Evolutionary conservation across 768 basidiomycete genomes (phyloP).

Genomic region (Dioszegia crocea): DNA sequence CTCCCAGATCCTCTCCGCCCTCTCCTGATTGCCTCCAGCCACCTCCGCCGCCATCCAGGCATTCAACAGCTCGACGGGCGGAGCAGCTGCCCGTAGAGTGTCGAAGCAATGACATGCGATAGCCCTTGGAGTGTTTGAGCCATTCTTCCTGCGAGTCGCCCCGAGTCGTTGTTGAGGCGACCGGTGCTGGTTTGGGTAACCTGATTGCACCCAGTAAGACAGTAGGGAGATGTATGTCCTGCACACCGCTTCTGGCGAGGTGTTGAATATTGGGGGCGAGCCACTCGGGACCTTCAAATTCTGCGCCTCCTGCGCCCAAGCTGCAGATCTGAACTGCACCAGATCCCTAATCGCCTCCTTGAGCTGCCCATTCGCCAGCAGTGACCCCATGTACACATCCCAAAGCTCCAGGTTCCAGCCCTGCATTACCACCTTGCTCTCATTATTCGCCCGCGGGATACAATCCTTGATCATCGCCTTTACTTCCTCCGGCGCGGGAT

Average conservation of each 20-base stretch:
- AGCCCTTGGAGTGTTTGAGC: neutral
- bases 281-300: too few species aligned
- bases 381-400: conserved; percentile 19
- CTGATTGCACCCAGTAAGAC: conserved; percentile 8
- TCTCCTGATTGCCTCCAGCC: conserved; percentile 12
- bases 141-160: neutral
- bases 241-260: neutral
- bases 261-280: too few species aligned
- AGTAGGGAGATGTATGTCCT: conserved; percentile 12
- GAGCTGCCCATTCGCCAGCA: conserved; percentile 12
- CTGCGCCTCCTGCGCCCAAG: neutral
- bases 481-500: conserved; percentile 12
- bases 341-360: conserved; percentile 13
- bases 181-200: neutral
- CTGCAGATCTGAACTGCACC: conserved; percentile 8
- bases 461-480: conserved; percentile 25
- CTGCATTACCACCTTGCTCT: neutral
- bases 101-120: conserved; percentile 5
- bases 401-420: conserved; percentile 28
- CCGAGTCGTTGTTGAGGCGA: neutral
- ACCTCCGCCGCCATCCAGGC: conserved; percentile 31
- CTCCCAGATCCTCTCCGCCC: conserved; percentile 18
- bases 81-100: neutral
- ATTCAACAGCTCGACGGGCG: conserved; percentile 20
- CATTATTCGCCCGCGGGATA: neutral